Evolutionary conservation across 148 eudicot genomes (phyloP).

Genomic region (Diospyros lotus): DNA sequence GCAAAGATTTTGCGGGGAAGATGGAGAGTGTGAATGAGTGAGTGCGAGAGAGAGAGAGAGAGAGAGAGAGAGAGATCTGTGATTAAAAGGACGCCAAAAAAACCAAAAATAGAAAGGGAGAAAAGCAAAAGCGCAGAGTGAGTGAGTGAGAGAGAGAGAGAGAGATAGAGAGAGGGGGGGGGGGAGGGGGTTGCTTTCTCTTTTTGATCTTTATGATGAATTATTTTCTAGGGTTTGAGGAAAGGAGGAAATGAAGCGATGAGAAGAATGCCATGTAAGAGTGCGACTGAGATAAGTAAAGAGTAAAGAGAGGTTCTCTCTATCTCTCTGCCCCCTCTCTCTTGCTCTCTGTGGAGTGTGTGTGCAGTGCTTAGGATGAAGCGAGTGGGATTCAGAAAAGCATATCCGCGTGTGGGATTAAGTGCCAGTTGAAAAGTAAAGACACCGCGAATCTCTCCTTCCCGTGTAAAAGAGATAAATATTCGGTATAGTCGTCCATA

Average conservation of each 20-base stretch:
- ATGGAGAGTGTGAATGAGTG: neutral
- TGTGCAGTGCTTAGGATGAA: neutral
- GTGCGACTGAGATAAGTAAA: neutral
- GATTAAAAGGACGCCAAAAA: neutral
- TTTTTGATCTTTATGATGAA: neutral
- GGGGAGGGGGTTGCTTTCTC: neutral
- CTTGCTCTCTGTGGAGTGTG: neutral
- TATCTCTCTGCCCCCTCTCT: neutral
- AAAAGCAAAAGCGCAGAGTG: neutral
- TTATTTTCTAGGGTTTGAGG: neutral
- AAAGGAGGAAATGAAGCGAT: neutral
- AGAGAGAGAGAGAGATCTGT: neutral
- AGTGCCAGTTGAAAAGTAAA: neutral
- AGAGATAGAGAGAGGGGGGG: neutral
- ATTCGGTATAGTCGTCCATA: too few species aligned
- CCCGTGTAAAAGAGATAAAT: too few species aligned
- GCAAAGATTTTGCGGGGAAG: conserved; percentile 3
- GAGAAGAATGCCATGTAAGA: neutral
- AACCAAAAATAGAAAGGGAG: neutral
- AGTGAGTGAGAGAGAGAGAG: neutral
- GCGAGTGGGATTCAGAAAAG: neutral
- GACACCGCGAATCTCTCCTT: too few species aligned
- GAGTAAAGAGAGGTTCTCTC: neutral
- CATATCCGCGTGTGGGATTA: neutral
- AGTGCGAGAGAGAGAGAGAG: neutral